Evolutionary conservation across 2,329 filamentous ascomycete genomes (phyloP).

Genomic region (Exophiala mesophila): DNA sequence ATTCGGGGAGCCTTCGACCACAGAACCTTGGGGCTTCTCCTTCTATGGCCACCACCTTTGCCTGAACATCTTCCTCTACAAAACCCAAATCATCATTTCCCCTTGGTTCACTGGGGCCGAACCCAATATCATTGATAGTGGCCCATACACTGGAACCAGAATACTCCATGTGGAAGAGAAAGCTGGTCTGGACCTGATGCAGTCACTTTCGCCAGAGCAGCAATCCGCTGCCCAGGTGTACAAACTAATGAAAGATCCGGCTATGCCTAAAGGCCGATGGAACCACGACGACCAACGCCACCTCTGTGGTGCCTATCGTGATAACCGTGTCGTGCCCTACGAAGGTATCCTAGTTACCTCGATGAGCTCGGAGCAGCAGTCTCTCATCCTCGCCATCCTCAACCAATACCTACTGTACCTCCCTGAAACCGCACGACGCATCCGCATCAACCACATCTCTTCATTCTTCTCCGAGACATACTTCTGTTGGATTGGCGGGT

Average conservation of each 20-base stretch:
- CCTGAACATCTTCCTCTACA: conserved; percentile 64
- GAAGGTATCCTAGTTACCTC: conserved; percentile 58
- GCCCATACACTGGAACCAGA: conserved; percentile 57
- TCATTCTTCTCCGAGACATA: conserved; percentile 64
- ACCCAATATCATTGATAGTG: conserved; percentile 67
- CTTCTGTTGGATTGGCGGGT: conserved; percentile 74
- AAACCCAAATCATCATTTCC: conserved; percentile 60
- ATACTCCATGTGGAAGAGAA: conserved; percentile 63
- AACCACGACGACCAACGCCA: conserved; percentile 78
- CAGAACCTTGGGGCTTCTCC: conserved; percentile 63
- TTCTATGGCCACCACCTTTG: conserved; percentile 78
- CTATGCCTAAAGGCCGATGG: conserved; percentile 63
- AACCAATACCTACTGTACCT: conserved; percentile 65
- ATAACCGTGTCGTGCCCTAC: conserved; percentile 71
- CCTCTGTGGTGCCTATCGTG: conserved; percentile 70
- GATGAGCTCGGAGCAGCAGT: conserved; percentile 47
- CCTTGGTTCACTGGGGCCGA: conserved; percentile 79
- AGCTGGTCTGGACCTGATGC: conserved; percentile 66
- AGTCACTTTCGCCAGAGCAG: conserved; percentile 47
- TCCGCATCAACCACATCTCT: conserved; percentile 53
- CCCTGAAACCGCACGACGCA: conserved; percentile 50
- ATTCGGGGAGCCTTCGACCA: conserved; percentile 58
- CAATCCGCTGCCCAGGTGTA: conserved; percentile 54
- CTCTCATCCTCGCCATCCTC: conserved; percentile 54
- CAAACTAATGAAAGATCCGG: conserved; percentile 56